These are phyloP conservation scores for Cladophialophora bantiana DNA, from an alignment of 2,329 filamentous ascomycete species.

Conservation along the genomic window DNA sequence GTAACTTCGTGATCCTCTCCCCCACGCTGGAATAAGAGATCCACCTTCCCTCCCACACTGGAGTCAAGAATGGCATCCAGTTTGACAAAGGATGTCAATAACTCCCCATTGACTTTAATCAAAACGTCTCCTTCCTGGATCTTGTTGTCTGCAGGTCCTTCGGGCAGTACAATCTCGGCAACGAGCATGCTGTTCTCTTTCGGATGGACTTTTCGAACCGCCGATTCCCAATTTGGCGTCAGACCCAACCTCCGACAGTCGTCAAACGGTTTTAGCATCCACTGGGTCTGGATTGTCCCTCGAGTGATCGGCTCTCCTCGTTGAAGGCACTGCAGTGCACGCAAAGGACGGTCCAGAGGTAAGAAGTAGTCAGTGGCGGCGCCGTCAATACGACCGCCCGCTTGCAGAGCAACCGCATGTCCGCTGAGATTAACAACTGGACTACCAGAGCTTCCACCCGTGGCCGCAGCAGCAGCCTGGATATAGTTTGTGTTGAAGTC, in stretches of 20 bases:
- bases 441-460: conserved; percentile 96
- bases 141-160: conserved; percentile 84
- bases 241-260: conserved; percentile 91
- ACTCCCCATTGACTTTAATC: conserved; percentile 89
- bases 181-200: conserved; percentile 97
- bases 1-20: conserved; percentile 87
- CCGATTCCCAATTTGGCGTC: conserved; percentile 83
- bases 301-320: conserved; percentile 77
- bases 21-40: conserved; percentile 83
- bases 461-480: conserved; percentile 94
- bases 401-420: conserved; percentile 88
- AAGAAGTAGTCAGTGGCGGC: conserved; percentile 98
- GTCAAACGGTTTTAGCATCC: conserved; percentile 95
- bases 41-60: conserved; percentile 79
- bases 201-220: conserved; percentile 81
- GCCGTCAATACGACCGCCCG: conserved; percentile 90
- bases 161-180: conserved; percentile 90
- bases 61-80: conserved; percentile 92
- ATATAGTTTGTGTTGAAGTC: conserved; percentile 98
- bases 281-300: conserved; percentile 98
- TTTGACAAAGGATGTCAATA: conserved; percentile 90
- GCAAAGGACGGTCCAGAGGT: conserved; percentile 85
- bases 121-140: conserved; percentile 94
- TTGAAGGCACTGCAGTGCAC: conserved; percentile 86
- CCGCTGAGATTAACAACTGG: conserved; percentile 96